phyloP scores from a whole-genome alignment of 2,329 filamentous ascomycete genomes.

The Colletotrichum lini region DNA sequence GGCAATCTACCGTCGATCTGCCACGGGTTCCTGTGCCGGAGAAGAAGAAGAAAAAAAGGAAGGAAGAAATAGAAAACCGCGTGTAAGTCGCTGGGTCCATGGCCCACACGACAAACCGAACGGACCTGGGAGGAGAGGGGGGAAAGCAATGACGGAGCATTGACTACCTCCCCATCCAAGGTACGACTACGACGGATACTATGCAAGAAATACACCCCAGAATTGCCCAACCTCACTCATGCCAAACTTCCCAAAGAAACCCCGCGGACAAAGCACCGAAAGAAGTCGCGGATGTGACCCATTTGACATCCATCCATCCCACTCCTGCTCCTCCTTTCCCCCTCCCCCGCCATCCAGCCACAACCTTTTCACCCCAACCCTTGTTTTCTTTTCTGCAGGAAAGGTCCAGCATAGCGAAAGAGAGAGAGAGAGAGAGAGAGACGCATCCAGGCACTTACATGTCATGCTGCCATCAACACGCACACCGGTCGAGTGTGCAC shows the following conservation, averaged over 20 bases:
- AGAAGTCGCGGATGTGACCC: background rate
- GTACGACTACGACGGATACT: too few species aligned
- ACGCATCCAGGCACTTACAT: too few species aligned
- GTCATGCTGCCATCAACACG: too few species aligned
- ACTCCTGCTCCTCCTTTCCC: background rate
- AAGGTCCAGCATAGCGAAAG: background rate
- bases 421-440: too few species aligned
- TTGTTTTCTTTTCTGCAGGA: background rate
- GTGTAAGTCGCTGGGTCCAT: background rate
- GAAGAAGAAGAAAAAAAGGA: background rate
- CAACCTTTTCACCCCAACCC: background rate
- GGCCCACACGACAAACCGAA: background rate
- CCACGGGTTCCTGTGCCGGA: background rate
- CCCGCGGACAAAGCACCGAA: background rate
- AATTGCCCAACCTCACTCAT: background rate
- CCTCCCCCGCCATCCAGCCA: background rate
- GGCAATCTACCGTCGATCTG: conserved; percentile 18
- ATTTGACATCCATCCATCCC: background rate
- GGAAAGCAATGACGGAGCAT: background rate
- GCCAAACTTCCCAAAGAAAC: background rate
- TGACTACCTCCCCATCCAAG: background rate
- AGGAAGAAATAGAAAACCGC: background rate
- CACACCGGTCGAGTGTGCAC: too few species aligned
- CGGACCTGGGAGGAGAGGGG: too few species aligned
- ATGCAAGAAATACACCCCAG: background rate